Evolutionary conservation across 805 yeast genomes (phyloP), one percentile per base, ranked within the genome.

Genomic region (Myxozyma sirexii): DNA sequence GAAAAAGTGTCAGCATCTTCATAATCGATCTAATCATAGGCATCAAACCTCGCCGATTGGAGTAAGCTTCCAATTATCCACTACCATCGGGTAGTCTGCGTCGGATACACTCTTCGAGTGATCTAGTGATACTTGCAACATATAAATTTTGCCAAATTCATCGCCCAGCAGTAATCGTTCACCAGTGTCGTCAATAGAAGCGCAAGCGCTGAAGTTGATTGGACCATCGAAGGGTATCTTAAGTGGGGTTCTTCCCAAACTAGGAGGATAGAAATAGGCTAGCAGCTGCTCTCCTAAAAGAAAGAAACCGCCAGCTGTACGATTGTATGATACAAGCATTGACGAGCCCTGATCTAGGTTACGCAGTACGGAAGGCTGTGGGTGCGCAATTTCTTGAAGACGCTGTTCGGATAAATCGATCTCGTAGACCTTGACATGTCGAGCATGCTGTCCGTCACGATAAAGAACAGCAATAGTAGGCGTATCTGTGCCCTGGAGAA

Each of bases 291-390:
- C 67, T 7, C 67, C 66, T 3, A 63, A 50, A 1, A 63, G 29
- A 41, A 63, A 57, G 46, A 49, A 63, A 13, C 67, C 67, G 21
- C 63, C 59, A 4, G 45, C 23, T 7, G 59, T 54, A 12, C 46
- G 5, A 15, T 50, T 52, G 33, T 55, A 45, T 10, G 62, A 59
- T 31, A 62, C 39, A 13, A 62, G 42, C 43, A 59, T 15, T 1
- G 61, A 26, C 4, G 66, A 61, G n/a, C 65, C 66, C 27, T 51
- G 62, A 31, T 63, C 66, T 17, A 60, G 51, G 35, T 62, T 62
- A 12, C 60, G 48, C 29, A 19, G 37, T 13, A 35, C 26, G 8
- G n/a, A 24, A n/a, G 55, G 51, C 8, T 59, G 57, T 2, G 61
- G 31, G 24, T 23, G 39, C 1, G 35, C 37, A 17, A 56, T 37